Conservation (phyloP, 345 rosid genomes). For the Euphorbia lathyris region DNA sequence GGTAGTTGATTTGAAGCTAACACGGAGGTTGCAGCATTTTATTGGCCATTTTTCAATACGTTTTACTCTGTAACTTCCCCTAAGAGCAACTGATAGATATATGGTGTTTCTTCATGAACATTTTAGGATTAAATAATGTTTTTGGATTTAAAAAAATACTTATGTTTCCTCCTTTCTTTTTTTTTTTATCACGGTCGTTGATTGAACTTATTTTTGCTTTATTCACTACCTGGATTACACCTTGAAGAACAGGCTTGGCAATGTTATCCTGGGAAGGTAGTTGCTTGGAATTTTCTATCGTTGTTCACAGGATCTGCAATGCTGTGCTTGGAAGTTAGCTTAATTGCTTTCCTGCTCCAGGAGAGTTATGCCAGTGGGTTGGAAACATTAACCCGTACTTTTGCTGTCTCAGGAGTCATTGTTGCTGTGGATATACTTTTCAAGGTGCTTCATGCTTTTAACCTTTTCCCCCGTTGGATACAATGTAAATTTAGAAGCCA, state of each 20-base stretch:
- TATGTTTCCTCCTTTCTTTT: not conserved
- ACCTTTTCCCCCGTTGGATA: not conserved
- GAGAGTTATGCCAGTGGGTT: slow-evolving; percentile 41
- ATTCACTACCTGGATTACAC: not conserved
- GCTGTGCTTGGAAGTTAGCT: slow-evolving; percentile 38
- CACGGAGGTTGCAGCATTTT: not conserved
- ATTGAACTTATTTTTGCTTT: not conserved
- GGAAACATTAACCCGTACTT: slow-evolving; percentile 35
- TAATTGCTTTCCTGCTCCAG: slow-evolving; percentile 37
- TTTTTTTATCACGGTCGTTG: not conserved
- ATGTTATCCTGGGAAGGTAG: slow-evolving; percentile 34
- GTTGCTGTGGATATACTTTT: slow-evolving; percentile 36
- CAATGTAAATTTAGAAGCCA: not conserved
- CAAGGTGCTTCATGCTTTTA: slow-evolving; percentile 28
- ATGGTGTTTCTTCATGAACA: not conserved
- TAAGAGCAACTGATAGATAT: not conserved
- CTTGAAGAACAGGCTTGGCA: slow-evolving; percentile 36
- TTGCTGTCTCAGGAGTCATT: slow-evolving; percentile 37
- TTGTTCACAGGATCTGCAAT: slow-evolving; percentile 34
- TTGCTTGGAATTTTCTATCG: slow-evolving; percentile 42
- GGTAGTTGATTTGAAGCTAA: no score
- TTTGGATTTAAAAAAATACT: not conserved
- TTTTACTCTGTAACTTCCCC: not conserved
- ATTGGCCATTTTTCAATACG: not conserved
- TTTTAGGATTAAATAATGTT: not conserved